Evolutionary conservation across 2,329 filamentous ascomycete species (phyloP).

Genomic region (Arthroderma sp.): DNA sequence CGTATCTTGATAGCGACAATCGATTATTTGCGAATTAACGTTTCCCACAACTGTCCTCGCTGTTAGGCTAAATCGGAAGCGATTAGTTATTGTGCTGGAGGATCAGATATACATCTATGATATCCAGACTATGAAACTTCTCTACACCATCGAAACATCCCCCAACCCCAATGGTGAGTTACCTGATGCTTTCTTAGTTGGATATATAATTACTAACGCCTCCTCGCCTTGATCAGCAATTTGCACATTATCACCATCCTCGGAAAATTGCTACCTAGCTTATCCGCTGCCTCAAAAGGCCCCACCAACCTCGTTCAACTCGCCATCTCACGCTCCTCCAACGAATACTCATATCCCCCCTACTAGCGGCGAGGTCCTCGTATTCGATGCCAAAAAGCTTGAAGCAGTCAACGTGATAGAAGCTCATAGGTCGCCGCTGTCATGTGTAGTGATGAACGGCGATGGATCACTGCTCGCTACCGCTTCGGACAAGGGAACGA

Average conservation of each 20-base stretch:
- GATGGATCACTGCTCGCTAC: slow-evolving; percentile 87
- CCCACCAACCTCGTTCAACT: slow-evolving; percentile 37
- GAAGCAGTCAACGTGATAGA: slow-evolving; percentile 94
- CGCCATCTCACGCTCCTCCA: slow-evolving; percentile 74
- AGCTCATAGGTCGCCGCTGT: slow-evolving; percentile 82
- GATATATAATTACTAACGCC: neutral
- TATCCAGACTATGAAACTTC: slow-evolving; percentile 93
- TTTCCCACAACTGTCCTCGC: slow-evolving; percentile 94
- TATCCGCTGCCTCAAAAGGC: slow-evolving; percentile 70
- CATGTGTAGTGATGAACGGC: slow-evolving; percentile 79
- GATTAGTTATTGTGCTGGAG: slow-evolving; percentile 83
- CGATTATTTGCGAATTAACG: slow-evolving; percentile 95
- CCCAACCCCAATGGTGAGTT: slow-evolving; percentile 64
- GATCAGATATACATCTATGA: slow-evolving; percentile 97
- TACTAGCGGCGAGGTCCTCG: slow-evolving; percentile 79
- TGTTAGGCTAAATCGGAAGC: slow-evolving; percentile 85
- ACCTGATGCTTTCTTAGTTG: neutral
- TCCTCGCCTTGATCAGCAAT: slow-evolving; percentile 44
- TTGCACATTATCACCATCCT: slow-evolving; percentile 83
- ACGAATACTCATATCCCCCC: slow-evolving; percentile 57
- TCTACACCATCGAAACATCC: slow-evolving; percentile 85
- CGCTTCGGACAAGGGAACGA: slow-evolving; percentile 92
- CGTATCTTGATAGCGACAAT: slow-evolving; percentile 40
- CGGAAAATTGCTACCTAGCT: slow-evolving; percentile 88
- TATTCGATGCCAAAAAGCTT: slow-evolving; percentile 79